Evolutionary conservation across 1,284 basidiomycete genomes (phyloP), one percentile per base, ranked within the genome.

Genomic region (Omphalotus olearius): DNA sequence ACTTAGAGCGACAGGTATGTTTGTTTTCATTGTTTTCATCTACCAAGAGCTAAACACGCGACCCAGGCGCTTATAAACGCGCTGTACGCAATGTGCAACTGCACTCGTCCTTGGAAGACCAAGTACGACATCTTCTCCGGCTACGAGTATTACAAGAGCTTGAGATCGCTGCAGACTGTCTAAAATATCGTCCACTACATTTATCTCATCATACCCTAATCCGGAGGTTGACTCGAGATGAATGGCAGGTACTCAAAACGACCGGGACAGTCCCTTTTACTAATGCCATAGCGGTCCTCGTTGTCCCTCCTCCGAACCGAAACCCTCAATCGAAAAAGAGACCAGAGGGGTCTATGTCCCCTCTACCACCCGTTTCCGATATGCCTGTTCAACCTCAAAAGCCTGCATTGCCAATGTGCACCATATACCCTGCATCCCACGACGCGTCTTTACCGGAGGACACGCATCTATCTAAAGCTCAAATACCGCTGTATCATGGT

Each of bases 71-170:
- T 33, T 64, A 69, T 52, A 70, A 66, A 47, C 69, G 63, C 36
- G 51, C 66, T 16, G 57, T 61, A 4, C 54, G 54, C 45, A 62
- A 66, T 40, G 35, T 67, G 18, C 58, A 54, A n/a, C 50, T 69
- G 2, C 74, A 75, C 55, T 63, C 69, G 13, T 60, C 68, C n/a
- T 62, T 87, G 9, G 62, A 64, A 11, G 66, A 74, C 35, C 83
- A 88, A 47, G 72, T 87, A 36, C 66, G 68, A 1, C 83, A 88
- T 60, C 70, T 85, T 16, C 69, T 91, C 10, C 84, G 88, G 40
- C 62, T 85, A 16, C 81, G 88, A 17, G 76, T 88, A 13, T 67
- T 91, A 2, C 88, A 90, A 62, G 88, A 91, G 60, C 65, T 91
- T 3, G 73, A 83, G 38, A 60, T 89, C 6, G 66, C 90, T 36